Percentiles rank a stretch among this genome's conserved stretches.
These are phyloP conservation scores for Kickxella alabastrina DNA, from an alignment of 192 early-diverging fungal genomes.

Conservation along the genomic window DNA sequence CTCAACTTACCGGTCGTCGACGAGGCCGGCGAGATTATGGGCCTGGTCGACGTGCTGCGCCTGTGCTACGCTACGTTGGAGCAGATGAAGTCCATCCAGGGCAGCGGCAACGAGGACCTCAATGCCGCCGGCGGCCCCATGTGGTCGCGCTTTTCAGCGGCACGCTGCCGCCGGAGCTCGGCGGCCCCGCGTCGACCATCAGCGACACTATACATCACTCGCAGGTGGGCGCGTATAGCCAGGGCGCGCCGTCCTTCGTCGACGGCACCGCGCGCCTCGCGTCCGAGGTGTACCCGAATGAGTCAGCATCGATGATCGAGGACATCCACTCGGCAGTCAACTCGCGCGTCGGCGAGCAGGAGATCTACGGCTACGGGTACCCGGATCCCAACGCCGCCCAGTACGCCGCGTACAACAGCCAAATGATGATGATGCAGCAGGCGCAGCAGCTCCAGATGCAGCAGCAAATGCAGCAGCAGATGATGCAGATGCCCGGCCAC, in stretches of 20 bases:
- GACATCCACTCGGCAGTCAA: constrained; percentile 54
- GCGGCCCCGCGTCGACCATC: constrained; percentile 60
- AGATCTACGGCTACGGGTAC: constrained; percentile 31
- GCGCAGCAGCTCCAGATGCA: constrained; percentile 21
- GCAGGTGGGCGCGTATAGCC: constrained; percentile 23
- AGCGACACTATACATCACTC: constrained; percentile 58
- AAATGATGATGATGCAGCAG: constrained; percentile 38
- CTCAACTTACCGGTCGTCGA: constrained; percentile 79
- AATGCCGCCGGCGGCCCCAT: constrained; percentile 52
- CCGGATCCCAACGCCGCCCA: constrained; percentile 27
- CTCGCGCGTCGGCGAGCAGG: constrained; percentile 54
- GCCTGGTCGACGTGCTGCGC: constrained; percentile 78
- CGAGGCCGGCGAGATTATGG: constrained; percentile 64
- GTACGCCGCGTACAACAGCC: constrained; percentile 33
- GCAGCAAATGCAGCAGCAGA: constrained; percentile 28
- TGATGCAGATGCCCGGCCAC: constrained; percentile 46
- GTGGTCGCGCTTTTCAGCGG: constrained; percentile 81
- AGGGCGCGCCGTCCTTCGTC: constrained; percentile 42
- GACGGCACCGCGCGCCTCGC: constrained; percentile 38
- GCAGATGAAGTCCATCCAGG: constrained; percentile 68
- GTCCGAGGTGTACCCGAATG: constrained; percentile 52
- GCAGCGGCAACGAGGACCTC: constrained; percentile 19
- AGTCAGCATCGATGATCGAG: constrained; percentile 54
- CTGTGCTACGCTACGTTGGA: constrained; percentile 79
- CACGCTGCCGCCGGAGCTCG: constrained; percentile 56